phyloP scores from a whole-genome alignment of 306 rosid species.

The Malus fusca region DNA sequence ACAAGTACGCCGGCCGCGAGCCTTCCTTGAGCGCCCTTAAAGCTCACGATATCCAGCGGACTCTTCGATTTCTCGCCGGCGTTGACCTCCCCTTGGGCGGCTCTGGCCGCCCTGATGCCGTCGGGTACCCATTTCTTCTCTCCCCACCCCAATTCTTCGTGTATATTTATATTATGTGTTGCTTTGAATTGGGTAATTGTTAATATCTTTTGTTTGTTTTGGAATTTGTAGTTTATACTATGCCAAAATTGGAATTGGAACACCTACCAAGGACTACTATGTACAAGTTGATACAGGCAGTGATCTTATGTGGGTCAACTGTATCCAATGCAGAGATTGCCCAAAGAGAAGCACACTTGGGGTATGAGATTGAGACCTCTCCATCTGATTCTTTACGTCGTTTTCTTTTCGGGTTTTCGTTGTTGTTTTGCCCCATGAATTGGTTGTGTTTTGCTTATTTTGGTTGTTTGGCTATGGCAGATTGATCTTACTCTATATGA shows the following conservation, averaged over 20 bases:
- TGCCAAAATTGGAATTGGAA: slow-evolving; percentile 95
- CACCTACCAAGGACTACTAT: slow-evolving; percentile 79
- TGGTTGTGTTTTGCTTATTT: not conserved
- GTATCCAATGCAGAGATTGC: slow-evolving; percentile 85
- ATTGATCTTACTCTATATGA: slow-evolving; percentile 74
- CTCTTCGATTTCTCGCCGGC: slow-evolving; percentile 71
- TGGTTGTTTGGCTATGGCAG: slow-evolving; percentile 24
- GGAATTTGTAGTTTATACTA: slow-evolving; percentile 69
- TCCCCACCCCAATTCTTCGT: not conserved
- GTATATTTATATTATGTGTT: not conserved
- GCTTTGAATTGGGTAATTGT: not conserved
- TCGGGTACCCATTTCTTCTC: slow-evolving; percentile 42
- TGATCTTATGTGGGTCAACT: slow-evolving; percentile 96
- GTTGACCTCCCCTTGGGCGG: slow-evolving; percentile 95
- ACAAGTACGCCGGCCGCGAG: slow-evolving; percentile 60
- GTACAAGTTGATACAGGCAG: slow-evolving; percentile 95
- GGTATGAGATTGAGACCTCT: slow-evolving; percentile 31
- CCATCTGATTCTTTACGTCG: not conserved
- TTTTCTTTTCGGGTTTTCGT: not conserved
- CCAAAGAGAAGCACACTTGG: slow-evolving; percentile 81
- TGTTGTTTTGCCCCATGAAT: not conserved
- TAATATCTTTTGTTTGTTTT: not conserved
- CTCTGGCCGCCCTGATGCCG: slow-evolving; percentile 82
- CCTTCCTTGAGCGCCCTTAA: slow-evolving; percentile 60
- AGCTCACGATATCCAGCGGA: slow-evolving; percentile 83